Evolutionary conservation across 2,329 filamentous ascomycete species (phyloP).

Genomic region (Xylariaceae sp.): DNA sequence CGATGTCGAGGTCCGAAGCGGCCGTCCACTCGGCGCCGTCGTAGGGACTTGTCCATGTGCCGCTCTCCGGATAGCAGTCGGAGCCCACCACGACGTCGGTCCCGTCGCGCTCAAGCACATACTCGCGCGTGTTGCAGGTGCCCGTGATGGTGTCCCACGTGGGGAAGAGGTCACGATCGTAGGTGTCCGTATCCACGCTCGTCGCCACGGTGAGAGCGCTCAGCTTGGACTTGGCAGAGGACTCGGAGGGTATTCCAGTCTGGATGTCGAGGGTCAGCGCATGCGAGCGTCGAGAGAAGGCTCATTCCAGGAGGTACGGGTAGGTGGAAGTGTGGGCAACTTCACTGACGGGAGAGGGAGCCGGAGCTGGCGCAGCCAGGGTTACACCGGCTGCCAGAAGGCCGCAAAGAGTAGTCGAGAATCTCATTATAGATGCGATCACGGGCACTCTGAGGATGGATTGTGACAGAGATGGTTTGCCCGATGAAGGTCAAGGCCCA

Average conservation of each 20-base stretch:
- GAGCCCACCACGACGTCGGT: conserved; percentile 49
- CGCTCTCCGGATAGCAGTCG: conserved; percentile 56
- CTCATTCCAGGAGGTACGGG: no score
- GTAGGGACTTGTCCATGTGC: conserved; percentile 65
- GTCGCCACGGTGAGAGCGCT: conserved; percentile 3
- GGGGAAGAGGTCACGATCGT: conserved; percentile 12
- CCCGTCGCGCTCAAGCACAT: conserved; percentile 68
- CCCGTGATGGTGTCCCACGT: conserved; percentile 10
- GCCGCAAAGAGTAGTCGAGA: no score
- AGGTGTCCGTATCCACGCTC: conserved; percentile 9
- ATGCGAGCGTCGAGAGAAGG: background rate
- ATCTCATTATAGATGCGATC: no score
- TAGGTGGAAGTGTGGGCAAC: background rate
- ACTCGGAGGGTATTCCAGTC: conserved; percentile 55
- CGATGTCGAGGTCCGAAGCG: conserved; percentile 68
- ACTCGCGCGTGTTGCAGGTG: conserved; percentile 64
- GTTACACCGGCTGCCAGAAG: no score
- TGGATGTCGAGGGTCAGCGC: conserved; percentile 12
- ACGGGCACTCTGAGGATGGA: no score
- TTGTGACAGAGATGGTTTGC: no score
- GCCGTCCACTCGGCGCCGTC: conserved; percentile 64
- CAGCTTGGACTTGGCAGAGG: conserved; percentile 21
- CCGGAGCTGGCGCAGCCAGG: no score
- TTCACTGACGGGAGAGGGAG: background rate
- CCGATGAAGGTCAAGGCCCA: no score